Conservation (phyloP, 2,329 filamentous ascomycete genomes). For the Aspergillus sp. region DNA sequence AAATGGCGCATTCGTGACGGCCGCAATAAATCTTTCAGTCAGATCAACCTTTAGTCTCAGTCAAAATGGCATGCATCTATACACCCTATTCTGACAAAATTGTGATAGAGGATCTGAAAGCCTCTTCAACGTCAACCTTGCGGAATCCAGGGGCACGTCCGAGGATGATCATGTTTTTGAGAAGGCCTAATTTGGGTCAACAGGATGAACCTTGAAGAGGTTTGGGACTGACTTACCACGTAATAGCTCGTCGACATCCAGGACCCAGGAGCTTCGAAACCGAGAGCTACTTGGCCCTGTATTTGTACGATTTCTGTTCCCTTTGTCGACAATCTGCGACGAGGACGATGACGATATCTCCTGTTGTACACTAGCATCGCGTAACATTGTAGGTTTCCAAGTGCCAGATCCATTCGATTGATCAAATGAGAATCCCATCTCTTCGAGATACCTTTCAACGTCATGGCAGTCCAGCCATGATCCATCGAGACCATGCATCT, state of each 20-base stretch:
- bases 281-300: not conserved
- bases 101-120: constrained; percentile 2
- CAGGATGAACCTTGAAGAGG: not conserved
- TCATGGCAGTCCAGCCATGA: constrained; percentile 21
- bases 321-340: no score
- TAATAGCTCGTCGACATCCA: constrained; percentile 8
- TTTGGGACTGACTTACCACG: not conserved
- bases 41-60: no score
- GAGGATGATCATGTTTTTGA: constrained; percentile 13
- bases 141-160: constrained; percentile 15
- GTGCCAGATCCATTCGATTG: not conserved
- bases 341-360: no score
- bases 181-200: constrained; percentile 2
- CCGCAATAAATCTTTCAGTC: not conserved
- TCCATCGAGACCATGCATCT: constrained; percentile 16
- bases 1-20: not conserved
- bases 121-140: constrained; percentile 6
- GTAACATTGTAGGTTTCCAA: not conserved
- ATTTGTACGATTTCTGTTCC: no score
- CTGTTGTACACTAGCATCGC: no score
- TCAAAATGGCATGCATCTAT: not conserved
- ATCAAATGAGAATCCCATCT: constrained; percentile 6
- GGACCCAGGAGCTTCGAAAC: not conserved
- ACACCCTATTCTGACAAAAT: not conserved
- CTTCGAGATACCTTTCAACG: constrained; percentile 18